Evolutionary conservation across 495 filamentous ascomycete genomes (phyloP), one percentile per base, ranked within the genome.

Genomic region (Sordaria brevicollis): DNA sequence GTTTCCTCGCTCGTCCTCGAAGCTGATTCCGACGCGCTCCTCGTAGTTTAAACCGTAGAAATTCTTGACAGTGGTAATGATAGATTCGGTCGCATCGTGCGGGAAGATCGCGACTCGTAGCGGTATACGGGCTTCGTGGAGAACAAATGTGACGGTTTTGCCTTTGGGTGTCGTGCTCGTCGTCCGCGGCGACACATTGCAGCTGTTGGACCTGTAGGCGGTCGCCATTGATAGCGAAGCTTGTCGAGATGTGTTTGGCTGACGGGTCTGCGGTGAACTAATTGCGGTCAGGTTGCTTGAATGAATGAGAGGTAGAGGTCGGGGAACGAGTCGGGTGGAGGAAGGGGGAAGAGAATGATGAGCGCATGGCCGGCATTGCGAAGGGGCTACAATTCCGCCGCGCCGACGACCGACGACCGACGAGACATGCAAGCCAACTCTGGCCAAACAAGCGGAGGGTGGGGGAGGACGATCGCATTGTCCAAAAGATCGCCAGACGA

Each of bases 31-130:
- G 21, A 25, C 49, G 49, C 49, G 49, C 49, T 62, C 49, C 77
- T 87, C 87, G 72, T 88, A 85, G 74, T 96, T 95, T 73, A 98
- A 87, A 41, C 93, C 95, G 78, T 95, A 97, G 83, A 97, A 97
- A 82, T 97, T 97, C 83, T 96, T 97, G 68, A 97, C 93, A 5
- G 95, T 97, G 4, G 92, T 92, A 68, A 97, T 90, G 79, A 99
- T 98, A 31, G 93, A 96, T 71, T 97, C 93, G 5, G 95, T 99
- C 62, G 91, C 91, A 82, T 99, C 95, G 81, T 97, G 93, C 25
- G 92, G 91, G 73, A 87, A 93, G 65, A 99, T 97, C 66, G 92
- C 89, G 36, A 99, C 93, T 74, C 93, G 88, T 86, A 98, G 90
- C 13, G 95, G 94, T 67, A 96, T 86, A 72, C 93, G 88, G 73